Evolutionary conservation across 2,329 filamentous ascomycete genomes (phyloP), one percentile per base, ranked within the genome.

Genomic region (Diaporthe ilicicola): DNA sequence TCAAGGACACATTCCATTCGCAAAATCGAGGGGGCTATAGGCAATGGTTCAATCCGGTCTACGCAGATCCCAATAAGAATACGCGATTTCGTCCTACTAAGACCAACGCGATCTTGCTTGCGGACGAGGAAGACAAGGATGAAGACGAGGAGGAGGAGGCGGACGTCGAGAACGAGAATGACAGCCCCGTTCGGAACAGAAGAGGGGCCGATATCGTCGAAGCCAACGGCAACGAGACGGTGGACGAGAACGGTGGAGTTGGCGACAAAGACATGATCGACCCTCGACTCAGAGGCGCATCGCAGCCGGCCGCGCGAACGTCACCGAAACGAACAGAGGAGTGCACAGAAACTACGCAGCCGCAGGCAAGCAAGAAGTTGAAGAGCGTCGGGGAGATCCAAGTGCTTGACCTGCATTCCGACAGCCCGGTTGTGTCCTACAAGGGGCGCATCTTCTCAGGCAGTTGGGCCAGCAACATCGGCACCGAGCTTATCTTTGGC

Each of bases 401-500:
- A 77, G 91, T 98, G 64, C 85, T 96, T n/a, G 94, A 94, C 34
- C 86, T 98, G 4, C 92, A 97, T 80, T 91, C 91, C 1, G 77
- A 83, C 2, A 92, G 93, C 61, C 95, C 95, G 0, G 84, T 97
- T 34, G 87, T 97, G 71, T 92, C 92, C 27, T 97, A 97, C 81
- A 88, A 92, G 70, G 93, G 92, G 37, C 89, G 91, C 73, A 84
- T 97, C 27, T 96, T 95, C 78, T 90, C 90, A 74, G 95, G 94
- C 74, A 84, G 89, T 55, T 98, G 95, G 95, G 88, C 90, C 13
- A 90, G 93, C 73, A 92, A 94, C 72, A 89, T 97, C 53, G 95
- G 95, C 44, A 97, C 94, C 0, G 94, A 97, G 75, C 84, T 95
- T 74, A 88, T 97, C 51, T 92, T 98, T 76, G 87, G 86, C 1